Conservation (phyloP, 768 basidiomycete species). For the Lactarius tabidus region DNA sequence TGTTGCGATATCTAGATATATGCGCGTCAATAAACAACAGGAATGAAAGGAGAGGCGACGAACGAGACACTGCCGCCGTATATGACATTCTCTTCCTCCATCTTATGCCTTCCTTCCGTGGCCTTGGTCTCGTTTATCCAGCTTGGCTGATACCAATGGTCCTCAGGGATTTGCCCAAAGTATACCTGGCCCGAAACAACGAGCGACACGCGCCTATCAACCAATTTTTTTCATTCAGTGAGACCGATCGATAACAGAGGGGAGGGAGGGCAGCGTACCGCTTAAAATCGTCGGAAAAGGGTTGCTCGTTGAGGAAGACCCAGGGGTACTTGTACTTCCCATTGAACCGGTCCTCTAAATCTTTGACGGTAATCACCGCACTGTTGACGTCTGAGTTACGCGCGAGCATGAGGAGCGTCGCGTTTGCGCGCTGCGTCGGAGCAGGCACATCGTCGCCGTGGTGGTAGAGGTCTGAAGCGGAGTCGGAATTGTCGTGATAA, state of each 20-base stretch:
- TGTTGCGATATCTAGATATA: conserved; percentile 41
- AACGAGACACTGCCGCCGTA: conserved; percentile 23
- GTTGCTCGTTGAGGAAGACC: conserved; percentile 83
- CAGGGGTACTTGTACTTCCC: conserved; percentile 75
- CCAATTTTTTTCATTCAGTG: background rate
- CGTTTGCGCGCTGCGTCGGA: conserved; percentile 28
- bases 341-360: conserved; percentile 89
- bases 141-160: conserved; percentile 48
- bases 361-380: conserved; percentile 59
- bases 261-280: conserved; percentile 36
- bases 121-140: conserved; percentile 51
- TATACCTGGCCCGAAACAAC: conserved; percentile 34
- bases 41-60: background rate
- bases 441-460: background rate
- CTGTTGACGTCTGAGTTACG: conserved; percentile 61
- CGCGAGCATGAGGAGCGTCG: conserved; percentile 48
- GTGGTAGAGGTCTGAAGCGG: background rate
- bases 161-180: conserved; percentile 43
- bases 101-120: conserved; percentile 37
- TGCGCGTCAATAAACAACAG: background rate
- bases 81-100: conserved; percentile 31
- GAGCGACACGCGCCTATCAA: conserved; percentile 29
- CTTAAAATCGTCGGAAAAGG: conserved; percentile 74
- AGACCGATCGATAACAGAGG: background rate
- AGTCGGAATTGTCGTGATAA: background rate